These are phyloP conservation scores for Azolla pinnata DNA, from an alignment of 75 land plant species.

Conservation along the genomic window DNA sequence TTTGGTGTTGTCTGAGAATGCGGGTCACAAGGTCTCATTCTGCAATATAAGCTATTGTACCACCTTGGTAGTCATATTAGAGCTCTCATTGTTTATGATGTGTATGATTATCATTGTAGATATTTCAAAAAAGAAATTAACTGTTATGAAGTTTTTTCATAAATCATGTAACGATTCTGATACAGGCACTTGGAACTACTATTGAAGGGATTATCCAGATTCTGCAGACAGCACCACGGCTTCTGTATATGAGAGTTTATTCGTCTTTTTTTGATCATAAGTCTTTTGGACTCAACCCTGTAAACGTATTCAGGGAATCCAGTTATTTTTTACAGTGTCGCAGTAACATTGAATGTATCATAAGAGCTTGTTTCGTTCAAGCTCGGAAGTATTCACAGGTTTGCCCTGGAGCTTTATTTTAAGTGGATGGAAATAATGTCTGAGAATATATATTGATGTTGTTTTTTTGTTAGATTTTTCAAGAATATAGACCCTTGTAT, in stretches of 20 bases:
- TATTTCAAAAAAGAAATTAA: too few species aligned
- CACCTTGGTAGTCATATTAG: too few species aligned
- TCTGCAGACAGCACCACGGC: constrained; percentile 31
- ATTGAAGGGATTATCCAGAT: constrained; percentile 28
- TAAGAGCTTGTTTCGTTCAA: constrained; percentile 24
- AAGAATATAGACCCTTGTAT: constrained; percentile 21
- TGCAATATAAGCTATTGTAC: too few species aligned
- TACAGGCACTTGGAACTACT: constrained; percentile 16
- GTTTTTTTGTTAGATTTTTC: constrained; percentile 19
- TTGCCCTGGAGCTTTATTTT: neutral
- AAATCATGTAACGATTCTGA: too few species aligned
- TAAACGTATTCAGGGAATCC: constrained; percentile 18
- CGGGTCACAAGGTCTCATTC: too few species aligned
- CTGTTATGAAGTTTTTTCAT: too few species aligned
- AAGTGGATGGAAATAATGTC: neutral
- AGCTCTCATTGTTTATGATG: too few species aligned
- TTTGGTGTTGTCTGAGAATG: too few species aligned
- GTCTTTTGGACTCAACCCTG: constrained; percentile 22
- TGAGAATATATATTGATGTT: neutral
- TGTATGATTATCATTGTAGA: too few species aligned
- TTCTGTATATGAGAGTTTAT: constrained; percentile 32
- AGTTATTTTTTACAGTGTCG: constrained; percentile 8
- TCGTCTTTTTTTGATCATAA: constrained; percentile 21
- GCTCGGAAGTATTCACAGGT: constrained; percentile 20
- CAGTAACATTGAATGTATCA: constrained; percentile 11